Evolutionary conservation across 2,329 filamentous ascomycete genomes (phyloP), one percentile per base, ranked within the genome.

Genomic region (Cladorrhinum sp.): DNA sequence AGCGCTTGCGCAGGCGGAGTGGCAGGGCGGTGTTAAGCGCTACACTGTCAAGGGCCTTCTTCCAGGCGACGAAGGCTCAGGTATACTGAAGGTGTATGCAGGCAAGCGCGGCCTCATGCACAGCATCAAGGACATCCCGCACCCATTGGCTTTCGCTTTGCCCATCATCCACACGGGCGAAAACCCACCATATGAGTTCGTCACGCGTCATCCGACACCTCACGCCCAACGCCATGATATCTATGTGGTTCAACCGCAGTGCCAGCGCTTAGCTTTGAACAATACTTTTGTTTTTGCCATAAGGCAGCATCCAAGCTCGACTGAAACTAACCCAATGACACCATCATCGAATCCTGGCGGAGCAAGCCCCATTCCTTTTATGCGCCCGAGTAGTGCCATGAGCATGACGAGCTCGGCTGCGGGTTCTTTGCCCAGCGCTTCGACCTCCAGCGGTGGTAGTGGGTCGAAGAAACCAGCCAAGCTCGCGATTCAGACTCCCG

Each of bases 261-360:
- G 95, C 73, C 84, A 89, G 66, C 86, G 88, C 24, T 80, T 99
- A 26, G 93, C 92, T 1, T 81, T 96, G 59, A 97, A 98, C 79
- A 98, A 99, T 73, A 99, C 95, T 0, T 99, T 97, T 72, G 94
- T 99, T 26, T 99, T 99, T 74, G 90, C 90, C 57, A 90, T 99
- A 63, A 90, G 95, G 51, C 95, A 99, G 72, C 93, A 99, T 72
- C 91, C 93, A 0, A 81, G 78, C 72, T 89, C 91, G 0, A 63
- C 74, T 0, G 65, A 71, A 0, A 71, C 64, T 48, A 72, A 70
- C 61, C 70, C 69, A 1, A 71, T 80, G 63, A 79, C 79, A 9
- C 77, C 80, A 4, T 74, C 79, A 5, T 79, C 77, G 53, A 81
- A 81, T 63, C 76, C 78, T 2, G 79, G 80, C 6, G 75, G 73